Conservation (phyloP, 2,329 filamentous ascomycete species). For the Ophiocordyceps camponoti-leonardi region DNA sequence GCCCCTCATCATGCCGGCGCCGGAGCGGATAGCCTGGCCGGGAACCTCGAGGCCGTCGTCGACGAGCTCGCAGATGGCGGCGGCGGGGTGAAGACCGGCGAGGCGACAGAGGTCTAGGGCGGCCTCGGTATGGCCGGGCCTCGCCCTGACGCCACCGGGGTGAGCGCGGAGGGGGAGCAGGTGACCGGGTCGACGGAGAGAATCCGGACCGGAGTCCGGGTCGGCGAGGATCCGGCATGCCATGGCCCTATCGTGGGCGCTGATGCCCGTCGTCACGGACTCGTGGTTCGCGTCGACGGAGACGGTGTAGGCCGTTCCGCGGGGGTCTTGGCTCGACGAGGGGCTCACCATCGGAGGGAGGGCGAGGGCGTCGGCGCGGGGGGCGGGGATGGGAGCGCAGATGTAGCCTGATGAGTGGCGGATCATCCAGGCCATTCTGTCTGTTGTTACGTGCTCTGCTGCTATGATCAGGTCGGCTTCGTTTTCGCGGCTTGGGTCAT, state of each 20-base stretch:
- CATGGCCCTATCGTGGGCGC: slow-evolving; percentile 69
- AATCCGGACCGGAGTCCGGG: slow-evolving; percentile 32
- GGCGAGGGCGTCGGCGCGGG: slow-evolving; percentile 50
- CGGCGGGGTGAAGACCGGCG: slow-evolving; percentile 51
- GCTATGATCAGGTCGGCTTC: slow-evolving; percentile 97
- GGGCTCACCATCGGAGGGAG: slow-evolving; percentile 76
- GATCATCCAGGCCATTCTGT: slow-evolving; percentile 93
- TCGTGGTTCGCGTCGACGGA: slow-evolving; percentile 65
- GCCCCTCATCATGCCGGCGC: slow-evolving; percentile 78
- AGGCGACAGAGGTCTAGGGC: slow-evolving; percentile 79
- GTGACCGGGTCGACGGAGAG: slow-evolving; percentile 74
- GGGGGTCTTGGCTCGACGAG: slow-evolving; percentile 51
- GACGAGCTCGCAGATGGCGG: slow-evolving; percentile 82
- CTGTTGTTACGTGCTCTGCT: slow-evolving; percentile 63
- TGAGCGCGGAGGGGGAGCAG: slow-evolving; percentile 70
- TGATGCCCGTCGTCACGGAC: slow-evolving; percentile 74
- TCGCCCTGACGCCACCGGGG: slow-evolving; percentile 62
- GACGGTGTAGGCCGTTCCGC: slow-evolving; percentile 84
- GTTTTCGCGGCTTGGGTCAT: slow-evolving; percentile 84
- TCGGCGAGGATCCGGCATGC: slow-evolving; percentile 67
- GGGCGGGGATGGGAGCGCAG: slow-evolving; percentile 65
- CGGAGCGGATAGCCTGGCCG: slow-evolving; percentile 46
- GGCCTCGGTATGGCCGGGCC: slow-evolving; percentile 84
- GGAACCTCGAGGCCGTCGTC: slow-evolving; percentile 61
- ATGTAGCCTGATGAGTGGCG: slow-evolving; percentile 81